Evolutionary conservation across 83 land plant species (phyloP), one percentile per base, ranked within the genome.

Genomic region (Picea mariana): DNA sequence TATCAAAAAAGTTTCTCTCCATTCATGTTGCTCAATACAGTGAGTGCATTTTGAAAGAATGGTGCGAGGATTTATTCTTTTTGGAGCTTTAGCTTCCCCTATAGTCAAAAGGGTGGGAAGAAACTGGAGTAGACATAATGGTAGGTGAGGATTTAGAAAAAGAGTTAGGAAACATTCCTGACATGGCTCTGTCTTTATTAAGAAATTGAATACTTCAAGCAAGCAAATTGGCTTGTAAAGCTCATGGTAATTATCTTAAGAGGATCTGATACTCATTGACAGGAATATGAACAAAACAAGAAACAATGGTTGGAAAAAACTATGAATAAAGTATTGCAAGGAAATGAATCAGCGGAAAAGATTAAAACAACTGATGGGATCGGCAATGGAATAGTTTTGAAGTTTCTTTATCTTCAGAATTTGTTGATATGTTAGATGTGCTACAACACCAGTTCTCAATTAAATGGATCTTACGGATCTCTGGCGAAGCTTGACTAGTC

Each of bases 11-110:
- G 97, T 96, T 77, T 81, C 87, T 80, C 18, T 94, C 93, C 49
- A 81, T 96, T 24, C 96, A 96, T 94, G 90, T 97, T 68, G 96
- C 95, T 67, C 88, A 85, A 4, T 89, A 89, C 72, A 89, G 86
- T 85, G 97, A 98, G 79, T 85, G 84, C 75, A 89, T 86, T 62
- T 81, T 97, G 77, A 89, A 84, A 78, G 94, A 95, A 78, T 95
- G 98, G 98, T 86, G 85, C 72, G 94, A 91, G 79, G 98, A 95
- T 86, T 81, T 92, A 16, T 97, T 95, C 49, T 95, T 95, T 71
- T 89, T 97, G 15, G 97, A 94, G 82, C 87, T 97, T 82, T 71
- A 67, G 61, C 77, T 69, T 27, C 89, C 82, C 72, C 55, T 42
- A 6, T 83, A 7, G 71, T 77, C 83, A 9, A 75, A 20, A 38